Conservation (phyloP, 345 rosid species). For the Turritis glabra region DNA sequence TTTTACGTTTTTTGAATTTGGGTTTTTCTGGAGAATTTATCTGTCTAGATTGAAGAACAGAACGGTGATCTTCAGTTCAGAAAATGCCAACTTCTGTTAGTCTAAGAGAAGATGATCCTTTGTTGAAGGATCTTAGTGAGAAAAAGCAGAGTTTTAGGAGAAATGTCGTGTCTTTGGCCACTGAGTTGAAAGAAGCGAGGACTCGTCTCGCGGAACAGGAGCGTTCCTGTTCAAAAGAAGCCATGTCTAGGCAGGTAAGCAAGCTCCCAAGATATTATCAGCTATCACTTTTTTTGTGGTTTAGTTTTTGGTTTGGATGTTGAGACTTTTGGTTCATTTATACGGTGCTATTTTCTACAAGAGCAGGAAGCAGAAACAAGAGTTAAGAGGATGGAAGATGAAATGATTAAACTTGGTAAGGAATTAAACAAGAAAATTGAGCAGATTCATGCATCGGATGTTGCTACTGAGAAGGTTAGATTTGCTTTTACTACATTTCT, state of each 20-base stretch:
- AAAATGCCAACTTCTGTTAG: constrained; percentile 46
- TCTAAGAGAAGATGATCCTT: constrained; percentile 63
- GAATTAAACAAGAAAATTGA: constrained; percentile 59
- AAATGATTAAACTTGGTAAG: constrained; percentile 48
- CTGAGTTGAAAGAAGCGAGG: constrained; percentile 81
- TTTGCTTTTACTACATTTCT: not conserved
- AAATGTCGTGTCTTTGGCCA: constrained; percentile 83
- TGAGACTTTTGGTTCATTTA: constrained; percentile 39
- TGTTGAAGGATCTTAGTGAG: constrained; percentile 85
- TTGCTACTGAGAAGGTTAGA: constrained; percentile 73
- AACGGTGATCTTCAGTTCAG: not conserved
- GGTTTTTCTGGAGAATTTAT: not conserved
- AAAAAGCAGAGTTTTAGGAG: constrained; percentile 82
- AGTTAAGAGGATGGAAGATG: constrained; percentile 69
- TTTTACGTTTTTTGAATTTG: constrained; percentile 10
- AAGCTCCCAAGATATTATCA: not conserved
- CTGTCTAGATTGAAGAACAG: not conserved
- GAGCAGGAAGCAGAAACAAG: constrained; percentile 79
- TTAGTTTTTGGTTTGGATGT: not conserved
- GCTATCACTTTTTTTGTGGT: constrained; percentile 5
- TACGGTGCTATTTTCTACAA: constrained; percentile 14
- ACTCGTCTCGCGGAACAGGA: constrained; percentile 68
- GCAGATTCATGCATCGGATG: constrained; percentile 65
- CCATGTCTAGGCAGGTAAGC: constrained; percentile 68
- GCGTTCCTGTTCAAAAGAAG: constrained; percentile 69